Conservation (phyloP, 768 basidiomycete genomes). For the Pleurotus tuoliensis region DNA sequence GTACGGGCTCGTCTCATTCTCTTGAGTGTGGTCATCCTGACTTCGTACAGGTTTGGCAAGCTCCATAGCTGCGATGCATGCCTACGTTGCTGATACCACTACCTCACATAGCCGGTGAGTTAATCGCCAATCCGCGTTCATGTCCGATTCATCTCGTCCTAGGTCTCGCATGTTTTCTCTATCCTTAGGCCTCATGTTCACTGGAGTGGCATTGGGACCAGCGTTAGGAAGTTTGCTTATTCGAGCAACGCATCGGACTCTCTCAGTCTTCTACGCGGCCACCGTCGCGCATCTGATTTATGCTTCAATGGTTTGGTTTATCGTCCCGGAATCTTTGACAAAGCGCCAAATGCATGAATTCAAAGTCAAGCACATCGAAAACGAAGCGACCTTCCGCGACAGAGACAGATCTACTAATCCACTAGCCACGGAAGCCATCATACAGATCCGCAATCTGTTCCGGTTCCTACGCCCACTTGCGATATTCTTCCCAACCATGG, state of each 20-base stretch:
- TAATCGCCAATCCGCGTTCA: not conserved
- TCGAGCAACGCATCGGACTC: conserved; percentile 43
- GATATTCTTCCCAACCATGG: conserved; percentile 49
- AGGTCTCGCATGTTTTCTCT: conserved; percentile 69
- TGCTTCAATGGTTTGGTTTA: conserved; percentile 43
- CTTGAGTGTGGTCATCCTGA: conserved; percentile 7
- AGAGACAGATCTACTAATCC: conserved; percentile 14
- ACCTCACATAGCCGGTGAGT: conserved; percentile 49
- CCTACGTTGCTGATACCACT: conserved; percentile 69
- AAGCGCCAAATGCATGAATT: conserved; percentile 40
- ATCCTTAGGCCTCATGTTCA: conserved; percentile 61
- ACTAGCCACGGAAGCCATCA: not conserved
- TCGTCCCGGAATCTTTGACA: conserved; percentile 80
- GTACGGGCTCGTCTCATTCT: conserved; percentile 30
- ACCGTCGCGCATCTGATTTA: conserved; percentile 45
- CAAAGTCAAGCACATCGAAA: conserved; percentile 29
- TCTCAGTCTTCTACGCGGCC: conserved; percentile 74
- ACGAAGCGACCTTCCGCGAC: conserved; percentile 26
- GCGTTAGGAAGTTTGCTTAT: conserved; percentile 66
- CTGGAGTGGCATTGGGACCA: conserved; percentile 78
- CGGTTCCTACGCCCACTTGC: conserved; percentile 70
- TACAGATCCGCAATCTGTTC: conserved; percentile 40
- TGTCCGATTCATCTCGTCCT: not conserved
- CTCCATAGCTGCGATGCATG: conserved; percentile 49
- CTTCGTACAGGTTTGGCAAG: conserved; percentile 43